Percentiles rank a stretch among this genome's conserved stretches.
Conservation (phyloP, 139 green algal species). For the Microglena sp. region DNA sequence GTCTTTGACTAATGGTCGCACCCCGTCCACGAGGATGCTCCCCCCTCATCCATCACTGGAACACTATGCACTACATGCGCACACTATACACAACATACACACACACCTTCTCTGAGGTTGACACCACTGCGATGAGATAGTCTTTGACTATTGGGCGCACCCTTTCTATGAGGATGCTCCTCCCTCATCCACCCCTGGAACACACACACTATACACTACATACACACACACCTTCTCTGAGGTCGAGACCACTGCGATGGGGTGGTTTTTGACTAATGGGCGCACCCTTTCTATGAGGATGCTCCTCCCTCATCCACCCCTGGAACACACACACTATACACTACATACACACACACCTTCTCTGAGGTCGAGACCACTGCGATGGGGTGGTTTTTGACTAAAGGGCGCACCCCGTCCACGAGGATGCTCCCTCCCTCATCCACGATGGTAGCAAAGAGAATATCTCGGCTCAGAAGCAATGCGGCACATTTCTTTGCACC, state of each 20-base stretch:
- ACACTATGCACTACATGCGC: too few relatives aligned
- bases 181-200: too few relatives aligned
- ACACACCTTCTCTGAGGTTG: too few relatives aligned
- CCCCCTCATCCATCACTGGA: too few relatives aligned
- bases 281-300: conserved; percentile 38
- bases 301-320: conserved; percentile 63
- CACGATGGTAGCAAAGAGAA: conserved; percentile 45
- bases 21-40: too few relatives aligned
- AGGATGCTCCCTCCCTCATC: conserved; percentile 56
- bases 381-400: conserved; percentile 22
- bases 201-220: too few relatives aligned
- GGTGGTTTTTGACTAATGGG: conserved; percentile 13
- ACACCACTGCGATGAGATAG: too few relatives aligned
- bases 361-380: conserved; percentile 57
- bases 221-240: conserved; percentile 45
- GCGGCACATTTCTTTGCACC: not conserved
- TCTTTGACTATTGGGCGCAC: too few relatives aligned
- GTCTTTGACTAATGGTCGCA: too few relatives aligned
- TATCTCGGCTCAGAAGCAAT: conserved; percentile 15
- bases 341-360: conserved; percentile 28
- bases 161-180: too few relatives aligned
- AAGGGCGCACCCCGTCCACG: conserved; percentile 37
- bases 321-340: not conserved
- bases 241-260: conserved; percentile 53
- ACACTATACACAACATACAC: too few relatives aligned